phyloP scores from a whole-genome alignment of 176 grass and related monocot species.

The Canna indica region DNA sequence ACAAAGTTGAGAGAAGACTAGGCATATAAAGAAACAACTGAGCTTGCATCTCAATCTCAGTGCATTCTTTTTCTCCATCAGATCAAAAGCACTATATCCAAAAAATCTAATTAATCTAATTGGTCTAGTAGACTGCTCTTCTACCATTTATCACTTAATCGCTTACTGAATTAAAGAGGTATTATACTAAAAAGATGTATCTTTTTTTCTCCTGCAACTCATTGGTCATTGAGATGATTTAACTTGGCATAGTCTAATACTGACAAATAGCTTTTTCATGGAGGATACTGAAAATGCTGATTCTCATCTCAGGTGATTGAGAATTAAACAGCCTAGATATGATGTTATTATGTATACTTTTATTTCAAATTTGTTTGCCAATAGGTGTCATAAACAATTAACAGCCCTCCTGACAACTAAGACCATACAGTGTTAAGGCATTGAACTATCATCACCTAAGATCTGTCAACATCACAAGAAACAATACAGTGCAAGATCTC shows the following conservation, averaged over 20 bases:
- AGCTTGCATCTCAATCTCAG: not conserved
- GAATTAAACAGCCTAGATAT: not conserved
- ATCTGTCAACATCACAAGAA: no score
- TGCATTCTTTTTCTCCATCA: not conserved
- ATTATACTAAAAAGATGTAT: not conserved
- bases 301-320: not conserved
- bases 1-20: not conserved
- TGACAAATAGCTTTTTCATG: no score
- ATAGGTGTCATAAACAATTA: not conserved
- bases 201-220: no score
- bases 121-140: not conserved
- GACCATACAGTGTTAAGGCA: no score
- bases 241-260: not conserved
- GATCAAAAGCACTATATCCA: not conserved
- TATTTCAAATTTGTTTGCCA: not conserved
- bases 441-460: no score
- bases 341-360: not conserved
- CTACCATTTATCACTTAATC: not conserved
- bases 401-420: not conserved
- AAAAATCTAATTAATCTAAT: not conserved
- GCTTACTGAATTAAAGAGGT: not conserved
- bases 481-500: no score
- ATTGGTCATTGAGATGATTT: no score
- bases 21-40: not conserved
- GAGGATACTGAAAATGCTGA: not conserved